These are phyloP conservation scores for Blastobotrys attinorum DNA, from an alignment of 805 yeast genomes.

Conservation along the genomic window DNA sequence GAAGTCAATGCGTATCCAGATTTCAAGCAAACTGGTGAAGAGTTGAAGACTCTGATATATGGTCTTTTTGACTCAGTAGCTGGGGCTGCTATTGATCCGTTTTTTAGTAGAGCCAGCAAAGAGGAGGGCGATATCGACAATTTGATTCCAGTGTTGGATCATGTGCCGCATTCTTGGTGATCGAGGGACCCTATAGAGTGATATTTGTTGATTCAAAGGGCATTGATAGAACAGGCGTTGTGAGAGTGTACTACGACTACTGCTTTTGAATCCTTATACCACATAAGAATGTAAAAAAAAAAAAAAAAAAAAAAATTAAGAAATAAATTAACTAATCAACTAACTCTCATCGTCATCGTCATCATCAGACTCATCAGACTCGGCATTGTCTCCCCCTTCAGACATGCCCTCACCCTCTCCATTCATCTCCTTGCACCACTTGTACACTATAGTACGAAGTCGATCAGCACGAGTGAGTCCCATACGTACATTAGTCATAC, in stretches of 20 bases:
- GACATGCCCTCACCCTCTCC: slow-evolving; percentile 22
- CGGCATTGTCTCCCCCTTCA: slow-evolving; percentile 17
- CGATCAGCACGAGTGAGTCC: slow-evolving; percentile 75
- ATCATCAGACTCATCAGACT: slow-evolving; percentile 15
- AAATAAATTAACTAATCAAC: too few relatives aligned
- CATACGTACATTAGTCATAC: slow-evolving; percentile 61
- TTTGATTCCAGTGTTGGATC: slow-evolving; percentile 1
- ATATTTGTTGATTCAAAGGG: too few relatives aligned
- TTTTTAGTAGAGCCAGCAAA: slow-evolving; percentile 23
- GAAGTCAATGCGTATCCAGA: slow-evolving; percentile 96
- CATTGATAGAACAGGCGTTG: too few relatives aligned
- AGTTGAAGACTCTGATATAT: slow-evolving; percentile 63
- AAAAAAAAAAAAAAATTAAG: too few relatives aligned
- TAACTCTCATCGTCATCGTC: too few relatives aligned
- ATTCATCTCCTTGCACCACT: slow-evolving; percentile 82
- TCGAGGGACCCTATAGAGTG: too few relatives aligned
- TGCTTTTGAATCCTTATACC: too few relatives aligned
- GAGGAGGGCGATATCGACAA: neutral
- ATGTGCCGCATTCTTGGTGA: too few relatives aligned
- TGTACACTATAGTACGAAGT: slow-evolving; percentile 56
- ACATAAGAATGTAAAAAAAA: neutral
- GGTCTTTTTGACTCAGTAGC: slow-evolving; percentile 57
- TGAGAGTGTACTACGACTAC: too few relatives aligned
- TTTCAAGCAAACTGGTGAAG: slow-evolving; percentile 89
- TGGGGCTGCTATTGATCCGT: slow-evolving; percentile 41